Evolutionary conservation across 192 early-diverging fungal species (phyloP).

Genomic region (Martensiomyces pterosporus): DNA sequence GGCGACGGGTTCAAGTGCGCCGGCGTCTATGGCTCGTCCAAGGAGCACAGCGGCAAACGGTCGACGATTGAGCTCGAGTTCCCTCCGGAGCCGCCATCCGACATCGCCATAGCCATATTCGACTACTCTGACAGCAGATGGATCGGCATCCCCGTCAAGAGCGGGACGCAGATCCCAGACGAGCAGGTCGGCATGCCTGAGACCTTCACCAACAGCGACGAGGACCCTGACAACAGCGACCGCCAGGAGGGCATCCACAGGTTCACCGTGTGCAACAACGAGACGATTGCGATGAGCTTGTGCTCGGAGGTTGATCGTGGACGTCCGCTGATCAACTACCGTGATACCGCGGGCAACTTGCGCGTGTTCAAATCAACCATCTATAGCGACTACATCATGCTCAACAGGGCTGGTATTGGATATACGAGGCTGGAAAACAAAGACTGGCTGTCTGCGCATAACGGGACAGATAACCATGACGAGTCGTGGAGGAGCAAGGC

Average conservation of each 20-base stretch:
- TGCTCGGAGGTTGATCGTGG: constrained; percentile 53
- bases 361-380: constrained; percentile 32
- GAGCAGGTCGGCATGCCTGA: constrained; percentile 19
- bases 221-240: constrained; percentile 2
- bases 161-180: constrained; percentile 32
- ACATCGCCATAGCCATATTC: constrained; percentile 38
- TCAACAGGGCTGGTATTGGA: constrained; percentile 30
- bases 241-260: constrained; percentile 15
- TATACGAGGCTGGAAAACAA: constrained; percentile 36
- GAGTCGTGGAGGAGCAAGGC: constrained; percentile 26
- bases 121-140: constrained; percentile 41
- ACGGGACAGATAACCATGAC: constrained; percentile 24
- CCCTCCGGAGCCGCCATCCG: constrained; percentile 37
- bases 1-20: constrained; percentile 47
- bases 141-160: constrained; percentile 40
- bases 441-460: constrained; percentile 19
- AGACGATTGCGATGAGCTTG: constrained; percentile 51
- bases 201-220: constrained; percentile 13
- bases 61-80: constrained; percentile 36
- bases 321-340: constrained; percentile 55
- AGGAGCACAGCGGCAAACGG: constrained; percentile 14
- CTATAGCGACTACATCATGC: constrained; percentile 45
- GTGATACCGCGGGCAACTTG: constrained; percentile 28
- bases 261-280: constrained; percentile 50
- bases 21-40: constrained; percentile 33